A percentile compares a stretch with the other conserved stretches of the same genome.
These are phyloP conservation scores for Scenedesmus sp. DNA, from an alignment of 163 green algal species.

Conservation along the genomic window DNA sequence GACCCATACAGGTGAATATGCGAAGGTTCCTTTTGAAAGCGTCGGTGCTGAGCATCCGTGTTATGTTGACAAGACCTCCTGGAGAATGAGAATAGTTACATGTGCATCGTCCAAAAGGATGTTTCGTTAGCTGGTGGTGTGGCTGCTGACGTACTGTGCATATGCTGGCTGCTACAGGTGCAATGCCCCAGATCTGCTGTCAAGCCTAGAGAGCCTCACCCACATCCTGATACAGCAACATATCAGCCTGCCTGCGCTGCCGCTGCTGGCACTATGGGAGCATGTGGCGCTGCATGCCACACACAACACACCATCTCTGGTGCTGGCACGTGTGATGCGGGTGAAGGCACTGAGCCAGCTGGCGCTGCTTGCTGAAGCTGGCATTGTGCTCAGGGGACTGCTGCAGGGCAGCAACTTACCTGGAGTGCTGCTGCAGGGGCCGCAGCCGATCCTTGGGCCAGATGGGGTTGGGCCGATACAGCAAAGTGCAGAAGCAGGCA, in stretches of 20 bases:
- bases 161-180: constrained; percentile 48
- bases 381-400: constrained; percentile 50
- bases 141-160: background rate
- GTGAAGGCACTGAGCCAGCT: constrained; percentile 58
- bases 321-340: constrained; percentile 53
- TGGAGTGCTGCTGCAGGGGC: constrained; percentile 21
- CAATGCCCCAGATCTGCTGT: constrained; percentile 69
- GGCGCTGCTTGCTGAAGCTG: constrained; percentile 60
- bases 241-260: constrained; percentile 66
- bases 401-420: constrained; percentile 58
- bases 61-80: no score
- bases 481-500: background rate
- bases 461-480: background rate
- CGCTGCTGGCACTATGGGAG: constrained; percentile 70
- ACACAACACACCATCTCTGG: constrained; percentile 47
- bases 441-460: constrained; percentile 8
- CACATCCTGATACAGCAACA: constrained; percentile 62
- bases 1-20: constrained; percentile 62
- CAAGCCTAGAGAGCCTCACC: constrained; percentile 58
- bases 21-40: no score
- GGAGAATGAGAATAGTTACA: background rate
- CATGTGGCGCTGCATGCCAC: constrained; percentile 57
- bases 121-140: background rate
- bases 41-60: no score
- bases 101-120: background rate